phyloP scores from a whole-genome alignment of 2,329 filamentous ascomycete genomes.

The Nemania abortiva region DNA sequence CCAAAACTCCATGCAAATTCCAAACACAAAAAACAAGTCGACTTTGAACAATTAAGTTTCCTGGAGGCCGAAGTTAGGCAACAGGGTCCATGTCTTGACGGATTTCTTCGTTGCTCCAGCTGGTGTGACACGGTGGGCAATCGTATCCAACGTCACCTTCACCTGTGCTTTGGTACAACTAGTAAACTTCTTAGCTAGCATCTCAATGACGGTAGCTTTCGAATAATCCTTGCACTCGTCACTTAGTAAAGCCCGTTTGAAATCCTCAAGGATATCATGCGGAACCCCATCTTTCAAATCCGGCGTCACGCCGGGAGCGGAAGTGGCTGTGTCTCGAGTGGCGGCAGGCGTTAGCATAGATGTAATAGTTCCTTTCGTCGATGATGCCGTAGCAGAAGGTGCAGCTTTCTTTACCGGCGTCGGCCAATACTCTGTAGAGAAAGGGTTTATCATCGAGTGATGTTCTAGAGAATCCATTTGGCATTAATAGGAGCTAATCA shows the following conservation, averaged over 20 bases:
- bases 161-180: conserved; percentile 77
- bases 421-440: conserved; percentile 83
- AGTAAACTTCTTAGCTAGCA: conserved; percentile 79
- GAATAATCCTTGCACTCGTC: conserved; percentile 70
- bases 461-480: conserved; percentile 60
- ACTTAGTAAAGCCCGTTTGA: conserved; percentile 77
- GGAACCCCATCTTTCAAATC: conserved; percentile 61
- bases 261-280: conserved; percentile 69
- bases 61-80: conserved; percentile 35
- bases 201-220: conserved; percentile 80
- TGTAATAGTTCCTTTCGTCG: conserved; percentile 28
- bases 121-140: conserved; percentile 69
- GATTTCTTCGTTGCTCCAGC: conserved; percentile 64
- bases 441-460: conserved; percentile 79
- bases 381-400: conserved; percentile 25
- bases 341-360: conserved; percentile 45
- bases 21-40: background rate
- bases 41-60: background rate
- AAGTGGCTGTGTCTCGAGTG: conserved; percentile 32
- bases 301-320: conserved; percentile 27
- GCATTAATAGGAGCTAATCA: conserved; percentile 39
- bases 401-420: conserved; percentile 54
- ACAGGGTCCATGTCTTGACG: conserved; percentile 63
- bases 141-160: conserved; percentile 74
- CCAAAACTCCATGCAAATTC: conserved; percentile 29